phyloP scores from a whole-genome alignment of 169 alveolate species.

The Babesia microti region DNA sequence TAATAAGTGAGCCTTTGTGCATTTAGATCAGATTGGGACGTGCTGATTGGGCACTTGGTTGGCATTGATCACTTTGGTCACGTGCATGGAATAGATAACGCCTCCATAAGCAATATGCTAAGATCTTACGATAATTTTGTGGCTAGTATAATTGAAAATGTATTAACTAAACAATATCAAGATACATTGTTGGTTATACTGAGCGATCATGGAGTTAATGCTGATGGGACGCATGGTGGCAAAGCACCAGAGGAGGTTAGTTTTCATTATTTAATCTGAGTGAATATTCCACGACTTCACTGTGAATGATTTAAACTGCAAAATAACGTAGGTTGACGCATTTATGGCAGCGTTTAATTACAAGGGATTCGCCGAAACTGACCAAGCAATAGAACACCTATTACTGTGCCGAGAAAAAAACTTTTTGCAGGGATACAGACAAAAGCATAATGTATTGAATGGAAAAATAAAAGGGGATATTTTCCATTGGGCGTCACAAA shows the following conservation, averaged over 20 bases:
- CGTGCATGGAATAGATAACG: constrained; percentile 26
- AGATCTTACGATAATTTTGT: constrained; percentile 38
- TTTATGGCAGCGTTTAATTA: too few relatives aligned
- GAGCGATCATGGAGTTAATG: constrained; percentile 59
- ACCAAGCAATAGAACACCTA: too few relatives aligned
- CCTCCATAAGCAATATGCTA: constrained; percentile 32
- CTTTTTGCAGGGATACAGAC: constrained; percentile 30
- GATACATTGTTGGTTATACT: constrained; percentile 29
- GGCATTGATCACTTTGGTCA: constrained; percentile 60
- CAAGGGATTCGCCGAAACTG: too few relatives aligned
- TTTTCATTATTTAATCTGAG: not conserved
- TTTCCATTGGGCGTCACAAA: constrained; percentile 4
- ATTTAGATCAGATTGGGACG: constrained; percentile 13
- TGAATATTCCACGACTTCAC: too few relatives aligned
- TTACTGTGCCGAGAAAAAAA: too few relatives aligned
- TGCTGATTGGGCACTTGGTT: constrained; percentile 36
- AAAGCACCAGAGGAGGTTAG: constrained; percentile 20
- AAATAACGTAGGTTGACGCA: too few relatives aligned
- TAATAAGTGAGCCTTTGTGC: constrained; percentile 1
- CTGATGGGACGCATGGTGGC: constrained; percentile 56
- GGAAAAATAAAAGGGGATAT: constrained; percentile 14
- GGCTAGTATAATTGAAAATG: constrained; percentile 25
- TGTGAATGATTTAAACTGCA: too few relatives aligned
- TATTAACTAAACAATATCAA: constrained; percentile 9
- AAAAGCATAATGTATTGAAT: constrained; percentile 21